These are phyloP conservation scores for Candida cerambycidarum DNA, from an alignment of 805 yeast genomes.

Conservation along the genomic window DNA sequence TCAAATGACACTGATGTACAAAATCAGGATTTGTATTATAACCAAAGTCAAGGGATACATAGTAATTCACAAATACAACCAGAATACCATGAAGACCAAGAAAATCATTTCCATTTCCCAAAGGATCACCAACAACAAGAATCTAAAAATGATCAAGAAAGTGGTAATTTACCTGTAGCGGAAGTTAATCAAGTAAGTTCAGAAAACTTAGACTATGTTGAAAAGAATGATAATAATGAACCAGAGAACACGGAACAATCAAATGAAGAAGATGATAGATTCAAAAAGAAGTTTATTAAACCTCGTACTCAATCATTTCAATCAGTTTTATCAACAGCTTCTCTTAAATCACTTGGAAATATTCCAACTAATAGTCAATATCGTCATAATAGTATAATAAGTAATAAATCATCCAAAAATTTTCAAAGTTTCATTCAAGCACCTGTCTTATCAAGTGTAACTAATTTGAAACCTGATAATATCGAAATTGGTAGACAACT, in stretches of 20 bases:
- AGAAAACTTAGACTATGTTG: neutral
- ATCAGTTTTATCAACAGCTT: conserved; percentile 44
- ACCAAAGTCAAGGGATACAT: neutral
- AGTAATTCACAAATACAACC: neutral
- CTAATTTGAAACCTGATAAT: conserved; percentile 33
- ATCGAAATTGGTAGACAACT: conserved; percentile 41
- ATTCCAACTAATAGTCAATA: conserved; percentile 4
- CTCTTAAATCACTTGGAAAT: conserved; percentile 35
- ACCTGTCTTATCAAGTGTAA: conserved; percentile 40
- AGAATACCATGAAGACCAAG: neutral
- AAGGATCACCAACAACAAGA: neutral
- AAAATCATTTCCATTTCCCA: neutral
- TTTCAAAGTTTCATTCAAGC: conserved; percentile 48
- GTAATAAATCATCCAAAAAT: conserved; percentile 32
- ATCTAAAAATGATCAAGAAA: neutral
- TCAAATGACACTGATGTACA: neutral
- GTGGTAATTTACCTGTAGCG: no score
- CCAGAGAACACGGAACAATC: no score
- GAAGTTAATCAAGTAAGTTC: no score
- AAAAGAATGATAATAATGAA: neutral
- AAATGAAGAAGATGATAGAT: conserved; percentile 13
- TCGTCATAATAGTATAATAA: conserved; percentile 14
- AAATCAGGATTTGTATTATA: neutral
- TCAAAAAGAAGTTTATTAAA: conserved; percentile 39
- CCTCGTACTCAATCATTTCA: conserved; percentile 45